Percentiles rank a stretch among this genome's conserved stretches.
These are phyloP conservation scores for Echites panduratus DNA, from an alignment of 257 asterid species.

Conservation along the genomic window DNA sequence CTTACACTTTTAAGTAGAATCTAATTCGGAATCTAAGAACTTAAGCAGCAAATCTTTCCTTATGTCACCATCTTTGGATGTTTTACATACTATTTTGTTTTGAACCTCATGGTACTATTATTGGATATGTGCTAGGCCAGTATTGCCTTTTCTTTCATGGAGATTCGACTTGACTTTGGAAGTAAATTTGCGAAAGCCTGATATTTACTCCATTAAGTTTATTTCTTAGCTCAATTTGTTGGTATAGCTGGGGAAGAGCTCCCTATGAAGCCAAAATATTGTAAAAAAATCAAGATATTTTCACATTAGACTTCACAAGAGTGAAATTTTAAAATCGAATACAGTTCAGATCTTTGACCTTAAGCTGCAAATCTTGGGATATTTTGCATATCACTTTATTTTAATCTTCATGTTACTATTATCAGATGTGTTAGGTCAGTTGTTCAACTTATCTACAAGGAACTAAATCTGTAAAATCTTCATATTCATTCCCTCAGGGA, in stretches of 20 bases:
- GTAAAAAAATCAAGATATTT: not conserved
- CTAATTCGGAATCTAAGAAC: not conserved
- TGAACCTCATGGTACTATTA: not conserved
- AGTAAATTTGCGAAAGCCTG: no score
- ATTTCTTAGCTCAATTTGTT: no score
- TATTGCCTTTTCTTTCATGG: not conserved
- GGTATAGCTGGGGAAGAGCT: no score
- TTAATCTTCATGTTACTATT: not conserved
- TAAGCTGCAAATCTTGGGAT: slow-evolving; percentile 1
- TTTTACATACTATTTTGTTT: not conserved
- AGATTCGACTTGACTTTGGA: not conserved
- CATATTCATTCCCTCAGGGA: slow-evolving; percentile 56
- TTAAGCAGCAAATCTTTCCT: slow-evolving; percentile 1
- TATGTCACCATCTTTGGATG: not conserved
- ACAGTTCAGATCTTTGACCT: not conserved
- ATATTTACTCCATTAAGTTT: no score
- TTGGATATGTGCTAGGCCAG: not conserved
- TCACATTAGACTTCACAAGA: not conserved
- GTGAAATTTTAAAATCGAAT: not conserved
- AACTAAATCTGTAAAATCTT: slow-evolving; percentile 6
- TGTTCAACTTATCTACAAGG: not conserved
- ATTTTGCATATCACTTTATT: not conserved
- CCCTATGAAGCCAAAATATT: not conserved
- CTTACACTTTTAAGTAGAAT: not conserved
- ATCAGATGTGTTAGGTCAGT: not conserved